Percentiles rank a stretch among this genome's conserved stretches.
Conservation (phyloP, 805 yeast species). For the Pichia ethanolica region DNA sequence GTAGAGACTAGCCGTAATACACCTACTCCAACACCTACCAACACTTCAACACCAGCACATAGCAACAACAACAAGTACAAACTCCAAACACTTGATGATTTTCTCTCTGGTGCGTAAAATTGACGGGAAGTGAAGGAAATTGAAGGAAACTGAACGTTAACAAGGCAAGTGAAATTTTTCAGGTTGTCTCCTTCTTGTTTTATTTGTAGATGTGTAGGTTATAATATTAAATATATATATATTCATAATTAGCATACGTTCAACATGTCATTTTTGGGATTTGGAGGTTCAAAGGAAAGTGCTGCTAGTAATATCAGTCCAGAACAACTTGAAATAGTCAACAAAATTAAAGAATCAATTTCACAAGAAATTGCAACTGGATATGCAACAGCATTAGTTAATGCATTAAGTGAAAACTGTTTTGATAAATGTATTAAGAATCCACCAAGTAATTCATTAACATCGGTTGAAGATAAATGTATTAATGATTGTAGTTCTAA, state of each 20-base stretch:
- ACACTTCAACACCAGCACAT: background rate
- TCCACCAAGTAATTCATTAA: slow-evolving; percentile 56
- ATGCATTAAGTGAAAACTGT: slow-evolving; percentile 80
- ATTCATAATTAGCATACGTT: no score
- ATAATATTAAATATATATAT: no score
- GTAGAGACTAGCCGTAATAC: background rate
- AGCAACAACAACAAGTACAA: background rate
- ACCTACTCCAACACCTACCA: background rate
- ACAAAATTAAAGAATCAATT: slow-evolving; percentile 61
- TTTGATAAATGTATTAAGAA: slow-evolving; percentile 66
- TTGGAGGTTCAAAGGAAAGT: slow-evolving; percentile 16
- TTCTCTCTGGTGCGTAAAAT: no score
- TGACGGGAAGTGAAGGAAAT: no score
- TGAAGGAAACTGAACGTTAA: no score
- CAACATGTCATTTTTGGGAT: slow-evolving; percentile 26
- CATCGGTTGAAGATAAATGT: slow-evolving; percentile 54
- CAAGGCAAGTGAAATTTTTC: no score
- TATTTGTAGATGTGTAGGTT: no score
- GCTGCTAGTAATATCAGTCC: slow-evolving; percentile 2
- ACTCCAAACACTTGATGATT: background rate
- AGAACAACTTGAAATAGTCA: slow-evolving; percentile 42
- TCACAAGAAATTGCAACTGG: slow-evolving; percentile 84
- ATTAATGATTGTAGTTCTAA: slow-evolving; percentile 73
- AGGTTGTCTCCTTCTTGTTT: no score
- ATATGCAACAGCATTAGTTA: slow-evolving; percentile 81